Conservation (phyloP, 805 yeast species). For the Sugiyamaella lignohabitans region DNA sequence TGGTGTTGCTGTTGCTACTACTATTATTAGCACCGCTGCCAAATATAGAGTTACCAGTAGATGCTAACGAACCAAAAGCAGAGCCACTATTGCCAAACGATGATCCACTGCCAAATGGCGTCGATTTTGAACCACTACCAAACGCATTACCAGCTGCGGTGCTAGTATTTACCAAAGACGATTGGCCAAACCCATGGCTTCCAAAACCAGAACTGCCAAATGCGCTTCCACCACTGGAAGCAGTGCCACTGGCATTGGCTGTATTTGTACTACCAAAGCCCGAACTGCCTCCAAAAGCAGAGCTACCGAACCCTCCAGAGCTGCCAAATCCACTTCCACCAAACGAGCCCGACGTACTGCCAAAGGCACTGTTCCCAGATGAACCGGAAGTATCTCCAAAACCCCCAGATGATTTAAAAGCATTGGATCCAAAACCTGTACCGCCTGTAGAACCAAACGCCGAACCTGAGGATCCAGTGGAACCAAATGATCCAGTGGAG, state of each 20-base stretch:
- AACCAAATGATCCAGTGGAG: conserved; percentile 21
- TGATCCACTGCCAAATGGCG: neutral
- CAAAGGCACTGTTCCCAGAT: conserved; percentile 9
- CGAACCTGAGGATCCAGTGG: conserved; percentile 5
- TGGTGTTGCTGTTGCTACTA: neutral
- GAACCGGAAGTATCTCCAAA: conserved; percentile 10
- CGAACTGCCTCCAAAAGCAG: conserved; percentile 8
- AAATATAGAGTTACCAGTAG: conserved; percentile 1
- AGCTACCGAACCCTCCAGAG: neutral
- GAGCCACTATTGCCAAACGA: conserved; percentile 14
- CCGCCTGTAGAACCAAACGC: conserved; percentile 11
- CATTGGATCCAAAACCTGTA: conserved; percentile 12
- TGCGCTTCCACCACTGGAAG: conserved; percentile 7
- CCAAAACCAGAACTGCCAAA: conserved; percentile 25
- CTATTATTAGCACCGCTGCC: conserved; percentile 2
- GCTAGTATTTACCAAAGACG: conserved; percentile 20
- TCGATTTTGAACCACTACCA: conserved; percentile 5
- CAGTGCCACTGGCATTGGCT: neutral
- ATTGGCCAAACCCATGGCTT: conserved; percentile 13
- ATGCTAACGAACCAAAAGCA: neutral
- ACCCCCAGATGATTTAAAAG: conserved; percentile 16
- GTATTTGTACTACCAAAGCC: conserved; percentile 16
- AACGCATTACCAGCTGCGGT: conserved; percentile 23
- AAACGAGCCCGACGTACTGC: conserved; percentile 3
- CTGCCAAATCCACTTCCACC: conserved; percentile 1